Percentiles rank a stretch among this genome's conserved stretches.
phyloP scores from a whole-genome alignment of 306 rosid species.

The Vicia faba region DNA sequence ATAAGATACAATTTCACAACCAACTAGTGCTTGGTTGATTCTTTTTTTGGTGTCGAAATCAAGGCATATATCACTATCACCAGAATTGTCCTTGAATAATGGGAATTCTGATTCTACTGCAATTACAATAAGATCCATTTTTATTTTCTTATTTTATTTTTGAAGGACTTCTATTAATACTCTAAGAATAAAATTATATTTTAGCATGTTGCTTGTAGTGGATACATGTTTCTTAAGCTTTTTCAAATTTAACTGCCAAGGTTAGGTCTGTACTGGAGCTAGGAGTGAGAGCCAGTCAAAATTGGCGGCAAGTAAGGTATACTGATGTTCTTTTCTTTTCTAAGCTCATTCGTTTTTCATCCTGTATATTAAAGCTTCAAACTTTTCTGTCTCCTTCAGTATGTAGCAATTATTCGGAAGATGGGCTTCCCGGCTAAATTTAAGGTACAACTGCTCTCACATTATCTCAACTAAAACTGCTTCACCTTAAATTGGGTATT shows the following conservation, averaged over 20 bases:
- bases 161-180: background rate
- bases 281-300: constrained; percentile 85
- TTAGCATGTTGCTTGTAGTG: background rate
- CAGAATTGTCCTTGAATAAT: background rate
- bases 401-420: constrained; percentile 81
- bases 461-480: constrained; percentile 7
- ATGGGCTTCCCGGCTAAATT: constrained; percentile 81
- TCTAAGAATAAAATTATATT: background rate
- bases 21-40: background rate
- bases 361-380: constrained; percentile 11
- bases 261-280: constrained; percentile 89
- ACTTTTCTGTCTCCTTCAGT: constrained; percentile 55
- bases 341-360: background rate
- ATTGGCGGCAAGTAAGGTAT: constrained; percentile 94
- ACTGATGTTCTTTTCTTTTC: background rate
- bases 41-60: background rate
- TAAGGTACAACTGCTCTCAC: constrained; percentile 51
- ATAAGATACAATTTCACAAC: constrained; percentile 12
- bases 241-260: constrained; percentile 30
- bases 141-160: background rate
- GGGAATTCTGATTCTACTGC: background rate
- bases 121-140: background rate
- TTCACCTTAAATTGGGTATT: constrained; percentile 22
- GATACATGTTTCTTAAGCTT: background rate
- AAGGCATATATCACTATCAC: background rate